Evolutionary conservation across 192 early-diverging fungal genomes (phyloP).

Genomic region (Coemansia sp.): DNA sequence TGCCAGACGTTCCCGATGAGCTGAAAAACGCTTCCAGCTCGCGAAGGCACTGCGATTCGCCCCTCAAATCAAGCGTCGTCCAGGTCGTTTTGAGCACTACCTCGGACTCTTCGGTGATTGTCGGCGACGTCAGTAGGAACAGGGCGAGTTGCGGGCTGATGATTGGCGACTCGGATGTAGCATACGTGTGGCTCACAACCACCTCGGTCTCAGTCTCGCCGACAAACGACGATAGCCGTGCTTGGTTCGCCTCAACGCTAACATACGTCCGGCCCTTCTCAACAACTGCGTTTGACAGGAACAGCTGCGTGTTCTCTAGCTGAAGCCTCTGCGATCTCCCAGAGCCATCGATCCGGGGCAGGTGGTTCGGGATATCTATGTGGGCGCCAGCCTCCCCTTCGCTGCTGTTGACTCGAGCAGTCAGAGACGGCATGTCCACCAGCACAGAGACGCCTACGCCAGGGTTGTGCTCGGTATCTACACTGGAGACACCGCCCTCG

Average conservation of each 20-base stretch:
- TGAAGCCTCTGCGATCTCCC: conserved; percentile 22
- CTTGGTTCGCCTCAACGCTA: conserved; percentile 40
- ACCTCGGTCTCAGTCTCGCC: conserved; percentile 23
- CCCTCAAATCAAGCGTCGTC: conserved; percentile 41
- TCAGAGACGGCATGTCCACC: conserved; percentile 40
- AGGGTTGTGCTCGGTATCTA: not conserved
- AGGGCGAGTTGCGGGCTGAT: conserved; percentile 44
- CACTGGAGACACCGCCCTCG: not conserved
- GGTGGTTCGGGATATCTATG: not conserved
- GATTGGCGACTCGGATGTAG: conserved; percentile 31
- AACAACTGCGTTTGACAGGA: conserved; percentile 37
- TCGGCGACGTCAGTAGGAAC: conserved; percentile 44
- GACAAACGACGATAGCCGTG: conserved; percentile 39
- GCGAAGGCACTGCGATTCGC: conserved; percentile 34
- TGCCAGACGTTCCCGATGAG: conserved; percentile 38
- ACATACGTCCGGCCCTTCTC: conserved; percentile 43
- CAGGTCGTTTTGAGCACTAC: conserved; percentile 41
- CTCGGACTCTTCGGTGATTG: conserved; percentile 40
- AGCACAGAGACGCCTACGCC: conserved; percentile 26
- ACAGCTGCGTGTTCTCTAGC: conserved; percentile 37
- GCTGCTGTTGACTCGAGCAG: conserved; percentile 20
- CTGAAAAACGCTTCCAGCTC: conserved; percentile 46
- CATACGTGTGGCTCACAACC: conserved; percentile 43
- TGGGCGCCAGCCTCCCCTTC: not conserved
- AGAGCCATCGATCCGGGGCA: not conserved